phyloP scores from a whole-genome alignment of 768 basidiomycete genomes.

The Rhodotorula diobovata region DNA sequence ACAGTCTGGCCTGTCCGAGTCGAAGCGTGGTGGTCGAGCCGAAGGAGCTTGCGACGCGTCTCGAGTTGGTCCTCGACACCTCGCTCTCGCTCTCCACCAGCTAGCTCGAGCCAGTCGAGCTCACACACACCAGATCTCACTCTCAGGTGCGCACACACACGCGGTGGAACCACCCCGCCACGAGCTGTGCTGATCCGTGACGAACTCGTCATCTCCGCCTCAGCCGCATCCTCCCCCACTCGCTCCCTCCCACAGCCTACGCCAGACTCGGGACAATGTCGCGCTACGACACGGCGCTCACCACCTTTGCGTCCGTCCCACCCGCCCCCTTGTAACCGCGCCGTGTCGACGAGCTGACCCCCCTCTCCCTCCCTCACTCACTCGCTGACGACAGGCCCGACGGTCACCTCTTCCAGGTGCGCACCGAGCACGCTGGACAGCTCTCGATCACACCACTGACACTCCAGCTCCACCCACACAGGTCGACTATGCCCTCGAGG shows the following conservation, averaged over 20 bases:
- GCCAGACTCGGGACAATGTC: neutral
- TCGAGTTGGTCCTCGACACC: too few species aligned
- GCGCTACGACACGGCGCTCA: constrained; percentile 34
- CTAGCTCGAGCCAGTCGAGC: neutral
- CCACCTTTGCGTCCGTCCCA: constrained; percentile 28
- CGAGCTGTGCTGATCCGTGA: neutral
- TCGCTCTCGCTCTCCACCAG: neutral
- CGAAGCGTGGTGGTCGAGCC: too few species aligned
- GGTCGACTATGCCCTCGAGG: constrained; percentile 99
- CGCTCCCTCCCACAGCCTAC: neutral
- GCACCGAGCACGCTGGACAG: too few species aligned
- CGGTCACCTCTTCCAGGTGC: constrained; percentile 94
- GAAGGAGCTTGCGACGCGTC: too few species aligned
- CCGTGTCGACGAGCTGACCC: neutral
- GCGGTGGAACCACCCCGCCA: too few species aligned
- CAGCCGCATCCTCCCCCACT: too few species aligned
- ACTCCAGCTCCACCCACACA: too few species aligned
- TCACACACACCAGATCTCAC: neutral
- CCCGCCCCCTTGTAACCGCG: fast-evolving
- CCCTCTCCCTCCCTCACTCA: too few species aligned
- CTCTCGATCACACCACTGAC: too few species aligned
- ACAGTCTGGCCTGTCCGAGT: too few species aligned
- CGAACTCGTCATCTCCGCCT: neutral
- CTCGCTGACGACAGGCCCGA: constrained; percentile 58
- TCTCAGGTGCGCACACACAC: neutral